Evolutionary conservation across 2,329 filamentous ascomycete genomes (phyloP), one percentile per base, ranked within the genome.

Genomic region (Akanthomyces lecanii): DNA sequence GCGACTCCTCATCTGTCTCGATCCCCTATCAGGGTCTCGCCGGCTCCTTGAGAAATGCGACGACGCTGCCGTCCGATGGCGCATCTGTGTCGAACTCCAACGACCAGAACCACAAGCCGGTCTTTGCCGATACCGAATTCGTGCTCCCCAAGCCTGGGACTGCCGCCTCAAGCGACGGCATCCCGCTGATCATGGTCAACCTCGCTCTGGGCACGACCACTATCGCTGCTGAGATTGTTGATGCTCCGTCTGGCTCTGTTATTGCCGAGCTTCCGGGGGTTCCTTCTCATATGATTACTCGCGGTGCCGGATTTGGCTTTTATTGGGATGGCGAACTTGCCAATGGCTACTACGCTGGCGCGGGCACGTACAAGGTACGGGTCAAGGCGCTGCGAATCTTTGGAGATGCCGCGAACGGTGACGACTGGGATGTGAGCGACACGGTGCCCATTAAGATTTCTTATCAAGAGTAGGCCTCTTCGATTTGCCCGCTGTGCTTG

Each of bases 301-400:
- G 66, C 40, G 63, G 63, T 61, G 18, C 60, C 55, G 33, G 56
- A 10, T 25, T 67, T 63, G 50, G 65, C 18, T 14, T 69, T 5
- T 63, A 40, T 6, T 82, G 78, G 75, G 74, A 79, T 63, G 80
- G 80, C 33, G 69, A 69, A 53, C 67, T 82, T 5, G 71, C 71
- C 0, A 73, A 78, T 21, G 79, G 77, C 25, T 70, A 65, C 1
- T 79, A 77, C 55, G 79, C 74, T 5, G 74, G 77, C 6, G 71
- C 72, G 6, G 80, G 79, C 14, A 64, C 66, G 8, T 82, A 82
- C 72, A 77, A 75, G 70, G 70, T 81, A 45, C 71, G 69, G 3
- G 69, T 81, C 62, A 75, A 75, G 67, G 75, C 78, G 21, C 71
- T 82, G 62, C 76, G 75, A 65, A 73, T 81, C 63, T 79, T 77